Evolutionary conservation across 2,329 filamentous ascomycete species (phyloP), one percentile per base, ranked within the genome.

Genomic region (Xylaria sp.): DNA sequence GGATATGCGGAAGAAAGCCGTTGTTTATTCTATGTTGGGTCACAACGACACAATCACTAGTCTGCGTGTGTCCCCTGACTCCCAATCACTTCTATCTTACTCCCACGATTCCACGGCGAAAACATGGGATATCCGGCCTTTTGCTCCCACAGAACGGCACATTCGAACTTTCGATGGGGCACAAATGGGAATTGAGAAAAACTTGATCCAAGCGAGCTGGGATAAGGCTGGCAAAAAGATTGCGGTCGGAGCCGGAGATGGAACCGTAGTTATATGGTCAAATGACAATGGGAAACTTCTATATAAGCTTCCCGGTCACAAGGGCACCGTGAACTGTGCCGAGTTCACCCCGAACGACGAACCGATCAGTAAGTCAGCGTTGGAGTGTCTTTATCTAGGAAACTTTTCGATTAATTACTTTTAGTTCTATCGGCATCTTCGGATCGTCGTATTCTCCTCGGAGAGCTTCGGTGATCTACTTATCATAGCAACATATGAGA

Each of bases 61-160:
- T 12, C 85, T 99, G 55, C 86, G 92, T 62, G 88, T 98, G n/a
- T 98, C 95, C 1, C 95, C 96, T 0, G 95, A 99, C 79, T 92
- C 93, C 47, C 94, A 98, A 79, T 92, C 92, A 0, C 86, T 99
- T 2, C 84, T 98, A 3, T 98, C 95, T 1, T 96, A 97, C 76
- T 91, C 93, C 7, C 96, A 98, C 85, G 96, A 99, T 80, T 94
- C 92, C 21, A 97, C 95, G 0, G 96, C 94, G 45, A 88, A 93
- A 75, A 98, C 94, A 19, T 99, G 96, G 96, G 95, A 99, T 78
- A 92, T 99, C 61, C 88, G 95, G 73, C 95, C 96, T 0, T 99
- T 98, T 81, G 95, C 96, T 6, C 93, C 96, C 0, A 89, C 91
- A 0, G 92, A 98, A 78, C 87, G 96, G 72, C 90, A 93, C 68